Evolutionary conservation across 1,284 basidiomycete genomes (phyloP), one percentile per base, ranked within the genome.

Genomic region (Apiotrichum porosum): DNA sequence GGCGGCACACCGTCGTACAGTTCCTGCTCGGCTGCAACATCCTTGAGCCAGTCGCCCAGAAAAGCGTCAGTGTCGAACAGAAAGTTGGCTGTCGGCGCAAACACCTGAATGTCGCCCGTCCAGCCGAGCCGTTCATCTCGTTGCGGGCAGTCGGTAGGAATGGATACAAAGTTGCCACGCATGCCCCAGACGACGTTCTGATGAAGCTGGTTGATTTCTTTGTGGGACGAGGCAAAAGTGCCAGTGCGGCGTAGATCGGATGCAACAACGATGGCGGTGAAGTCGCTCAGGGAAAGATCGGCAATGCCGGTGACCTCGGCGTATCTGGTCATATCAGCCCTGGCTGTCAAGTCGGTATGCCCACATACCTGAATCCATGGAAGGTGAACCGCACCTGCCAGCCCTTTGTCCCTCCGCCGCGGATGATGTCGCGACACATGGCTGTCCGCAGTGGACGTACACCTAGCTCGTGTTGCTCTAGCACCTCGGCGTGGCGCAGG

Each of bases 121-220:
- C 64, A 65, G 12, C 64, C 66, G 9, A 68, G 57, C 24, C 65
- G 50, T 46, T 68, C 65, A 38, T 68, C 65, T n/a, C 66, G 57
- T 54, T 69, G 66, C 6, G 66, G 66, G 47, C 66, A 69, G 37
- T 69, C 66, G 12, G 60, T 69, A 1, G 63, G 66, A 3, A 69
- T 37, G 2, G 57, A 58, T 6, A 68, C 56, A 42, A 66, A 66
- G 50, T 68, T 68, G 34, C 59, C 57, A 15, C 46, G 51, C 51
- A 62, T 50, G 8, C 54, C 48, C 62, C 66, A 66, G 1, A 63
- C 44, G 9, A 61, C 57, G 43, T 68, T 68, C 32, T 52, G 18
- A 39, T 68, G 62, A 1, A 68, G 52, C 32, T 56, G 37, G 50
- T 58, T 64, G 37, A 68, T 50, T 31, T 47, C 35, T 3, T 19